Conservation (phyloP, 2,329 filamentous ascomycete genomes). For the Ophiocordyceps camponoti-saundersi region DNA sequence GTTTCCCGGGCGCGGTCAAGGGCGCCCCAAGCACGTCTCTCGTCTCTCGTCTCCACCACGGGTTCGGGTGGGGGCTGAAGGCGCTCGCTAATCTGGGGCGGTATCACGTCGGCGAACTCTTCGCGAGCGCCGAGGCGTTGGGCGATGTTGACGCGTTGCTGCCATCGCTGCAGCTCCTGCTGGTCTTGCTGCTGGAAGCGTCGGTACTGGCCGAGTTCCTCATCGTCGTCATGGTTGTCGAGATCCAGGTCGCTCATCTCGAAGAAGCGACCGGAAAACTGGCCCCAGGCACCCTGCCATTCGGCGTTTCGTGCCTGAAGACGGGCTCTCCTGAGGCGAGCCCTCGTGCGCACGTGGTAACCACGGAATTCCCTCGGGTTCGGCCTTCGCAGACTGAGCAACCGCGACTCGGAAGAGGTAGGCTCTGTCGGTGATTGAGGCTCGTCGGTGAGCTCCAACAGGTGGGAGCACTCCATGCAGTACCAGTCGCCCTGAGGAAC, state of each 20-base stretch:
- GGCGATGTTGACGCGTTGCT: slow-evolving; percentile 68
- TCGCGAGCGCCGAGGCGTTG: slow-evolving; percentile 60
- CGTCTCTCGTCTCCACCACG: slow-evolving; percentile 55
- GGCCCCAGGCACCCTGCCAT: slow-evolving; percentile 76
- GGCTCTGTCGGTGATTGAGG: slow-evolving; percentile 2
- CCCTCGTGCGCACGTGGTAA: slow-evolving; percentile 33
- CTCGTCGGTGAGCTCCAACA: slow-evolving; percentile 21
- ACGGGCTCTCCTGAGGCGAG: slow-evolving; percentile 36
- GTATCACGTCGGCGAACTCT: slow-evolving; percentile 48
- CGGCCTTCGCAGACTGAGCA: slow-evolving; percentile 13
- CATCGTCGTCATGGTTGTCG: slow-evolving; percentile 33
- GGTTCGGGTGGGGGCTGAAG: slow-evolving; percentile 40
- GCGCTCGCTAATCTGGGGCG: slow-evolving; percentile 41
- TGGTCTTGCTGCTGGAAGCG: slow-evolving; percentile 36
- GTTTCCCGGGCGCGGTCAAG: slow-evolving; percentile 70
- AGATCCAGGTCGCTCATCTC: slow-evolving; percentile 32
- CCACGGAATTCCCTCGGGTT: slow-evolving; percentile 15
- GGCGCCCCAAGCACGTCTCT: slow-evolving; percentile 74
- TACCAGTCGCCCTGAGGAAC: slow-evolving; percentile 75
- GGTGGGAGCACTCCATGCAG: slow-evolving; percentile 62
- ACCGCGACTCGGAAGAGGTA: slow-evolving; percentile 5
- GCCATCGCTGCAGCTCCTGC: slow-evolving; percentile 56
- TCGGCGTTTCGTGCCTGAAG: slow-evolving; percentile 56
- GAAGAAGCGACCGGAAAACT: slow-evolving; percentile 42
- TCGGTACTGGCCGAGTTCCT: slow-evolving; percentile 45